phyloP scores from a whole-genome alignment of 768 basidiomycete genomes.

The Suillus discolor region DNA sequence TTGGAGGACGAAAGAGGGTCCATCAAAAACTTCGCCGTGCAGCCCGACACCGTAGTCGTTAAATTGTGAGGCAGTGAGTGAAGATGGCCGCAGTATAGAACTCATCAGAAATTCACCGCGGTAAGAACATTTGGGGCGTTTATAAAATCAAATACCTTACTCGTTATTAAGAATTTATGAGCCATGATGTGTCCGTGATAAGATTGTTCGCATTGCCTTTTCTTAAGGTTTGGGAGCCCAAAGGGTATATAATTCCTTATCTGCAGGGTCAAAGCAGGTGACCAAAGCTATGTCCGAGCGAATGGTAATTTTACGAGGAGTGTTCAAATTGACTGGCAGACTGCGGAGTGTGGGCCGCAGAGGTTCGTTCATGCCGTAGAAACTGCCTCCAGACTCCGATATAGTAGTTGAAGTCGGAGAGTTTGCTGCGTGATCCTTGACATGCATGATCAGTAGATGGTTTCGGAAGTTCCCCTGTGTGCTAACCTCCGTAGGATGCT shows the following conservation, averaged over 20 bases:
- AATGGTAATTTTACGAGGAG: constrained; percentile 45
- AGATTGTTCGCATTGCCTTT: not conserved
- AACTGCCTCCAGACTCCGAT: constrained; percentile 29
- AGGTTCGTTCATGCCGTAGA: constrained; percentile 21
- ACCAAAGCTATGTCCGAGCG: constrained; percentile 67
- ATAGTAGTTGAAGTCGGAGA: constrained; percentile 36
- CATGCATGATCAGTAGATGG: not conserved
- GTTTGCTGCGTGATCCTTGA: constrained; percentile 17
- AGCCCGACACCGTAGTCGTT: not conserved
- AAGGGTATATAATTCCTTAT: constrained; percentile 76
- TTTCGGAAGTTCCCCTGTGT: not conserved
- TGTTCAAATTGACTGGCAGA: constrained; percentile 23
- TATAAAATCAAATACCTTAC: not conserved
- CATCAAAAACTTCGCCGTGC: not conserved
- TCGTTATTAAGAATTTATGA: not conserved
- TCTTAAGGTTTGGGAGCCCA: constrained; percentile 55
- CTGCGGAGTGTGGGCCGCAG: constrained; percentile 16
- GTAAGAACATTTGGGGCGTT: not conserved
- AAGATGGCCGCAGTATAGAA: too few species aligned
- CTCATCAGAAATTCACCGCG: not conserved
- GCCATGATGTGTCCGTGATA: not conserved
- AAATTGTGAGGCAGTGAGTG: not conserved
- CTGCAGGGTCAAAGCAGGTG: constrained; percentile 75
- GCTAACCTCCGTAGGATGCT: constrained; percentile 19
- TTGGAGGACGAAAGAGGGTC: not conserved